Conservation (phyloP, 2,329 filamentous ascomycete species). For the Waltergamsia citrina region DNA sequence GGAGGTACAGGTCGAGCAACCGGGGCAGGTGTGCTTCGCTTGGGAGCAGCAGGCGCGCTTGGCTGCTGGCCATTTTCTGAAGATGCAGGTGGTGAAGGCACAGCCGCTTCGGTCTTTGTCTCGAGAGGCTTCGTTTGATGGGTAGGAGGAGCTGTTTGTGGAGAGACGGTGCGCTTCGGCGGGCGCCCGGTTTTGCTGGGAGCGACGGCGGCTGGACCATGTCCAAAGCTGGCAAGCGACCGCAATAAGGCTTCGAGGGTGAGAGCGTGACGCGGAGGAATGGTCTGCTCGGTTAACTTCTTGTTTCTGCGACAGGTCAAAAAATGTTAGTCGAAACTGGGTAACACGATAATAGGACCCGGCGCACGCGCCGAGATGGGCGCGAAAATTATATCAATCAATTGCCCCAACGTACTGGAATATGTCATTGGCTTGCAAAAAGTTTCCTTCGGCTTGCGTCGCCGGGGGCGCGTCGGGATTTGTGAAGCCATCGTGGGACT, state of each 20-base stretch:
- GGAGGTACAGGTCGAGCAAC: too few relatives aligned
- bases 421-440: constrained; percentile 48
- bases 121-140: background rate
- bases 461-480: constrained; percentile 45
- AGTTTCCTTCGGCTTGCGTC: constrained; percentile 42
- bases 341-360: background rate
- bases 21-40: too few relatives aligned
- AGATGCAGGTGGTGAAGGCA: background rate
- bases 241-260: constrained; percentile 33
- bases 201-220: background rate
- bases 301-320: constrained; percentile 25
- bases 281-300: constrained; percentile 40
- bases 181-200: too few relatives aligned
- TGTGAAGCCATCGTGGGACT: constrained; percentile 48
- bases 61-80: background rate
- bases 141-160: background rate
- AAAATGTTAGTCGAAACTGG: constrained; percentile 10
- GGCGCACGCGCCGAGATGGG: constrained; percentile 9
- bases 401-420: constrained; percentile 40
- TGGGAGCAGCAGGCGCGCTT: background rate
- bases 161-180: background rate
- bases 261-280: constrained; percentile 37
- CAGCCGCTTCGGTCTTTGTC: constrained; percentile 1
- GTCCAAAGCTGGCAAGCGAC: constrained; percentile 13
- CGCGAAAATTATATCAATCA: constrained; percentile 9